Evolutionary conservation across 192 early-diverging fungal genomes (phyloP).

Genomic region (Backusella westeae): DNA sequence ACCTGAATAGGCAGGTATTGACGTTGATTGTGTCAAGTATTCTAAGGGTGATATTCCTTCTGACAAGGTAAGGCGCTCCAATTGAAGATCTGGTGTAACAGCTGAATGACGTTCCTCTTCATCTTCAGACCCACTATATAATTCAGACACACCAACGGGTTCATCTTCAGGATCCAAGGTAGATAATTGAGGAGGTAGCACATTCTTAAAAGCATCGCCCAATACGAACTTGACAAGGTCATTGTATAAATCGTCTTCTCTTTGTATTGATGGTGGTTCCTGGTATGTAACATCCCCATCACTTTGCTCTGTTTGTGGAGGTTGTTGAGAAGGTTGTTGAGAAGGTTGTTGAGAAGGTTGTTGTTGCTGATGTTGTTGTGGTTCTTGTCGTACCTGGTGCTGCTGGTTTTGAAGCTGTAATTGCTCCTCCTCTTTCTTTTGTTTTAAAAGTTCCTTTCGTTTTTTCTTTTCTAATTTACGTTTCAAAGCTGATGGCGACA

Average conservation of each 20-base stretch:
- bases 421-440: conserved; percentile 1
- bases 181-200: not conserved
- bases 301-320: not conserved
- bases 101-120: not conserved
- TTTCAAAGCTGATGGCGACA: conserved; percentile 16
- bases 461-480: conserved; percentile 32
- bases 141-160: conserved; percentile 22
- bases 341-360: no score
- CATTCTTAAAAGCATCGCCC: conserved; percentile 23
- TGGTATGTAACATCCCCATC: not conserved
- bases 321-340: not conserved
- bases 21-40: conserved; percentile 12
- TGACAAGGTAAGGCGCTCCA: not conserved
- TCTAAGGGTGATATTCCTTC: conserved; percentile 16
- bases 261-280: not conserved
- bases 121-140: conserved; percentile 10
- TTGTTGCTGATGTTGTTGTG: not conserved
- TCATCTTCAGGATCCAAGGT: not conserved
- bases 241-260: conserved; percentile 7
- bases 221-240: conserved; percentile 28
- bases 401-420: not conserved
- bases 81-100: not conserved
- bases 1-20: conserved; percentile 25
- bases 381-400: not conserved
- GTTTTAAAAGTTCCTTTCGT: conserved; percentile 23